phyloP scores from a whole-genome alignment of 1,284 basidiomycete genomes.

The Vanrija pseudolonga region DNA sequence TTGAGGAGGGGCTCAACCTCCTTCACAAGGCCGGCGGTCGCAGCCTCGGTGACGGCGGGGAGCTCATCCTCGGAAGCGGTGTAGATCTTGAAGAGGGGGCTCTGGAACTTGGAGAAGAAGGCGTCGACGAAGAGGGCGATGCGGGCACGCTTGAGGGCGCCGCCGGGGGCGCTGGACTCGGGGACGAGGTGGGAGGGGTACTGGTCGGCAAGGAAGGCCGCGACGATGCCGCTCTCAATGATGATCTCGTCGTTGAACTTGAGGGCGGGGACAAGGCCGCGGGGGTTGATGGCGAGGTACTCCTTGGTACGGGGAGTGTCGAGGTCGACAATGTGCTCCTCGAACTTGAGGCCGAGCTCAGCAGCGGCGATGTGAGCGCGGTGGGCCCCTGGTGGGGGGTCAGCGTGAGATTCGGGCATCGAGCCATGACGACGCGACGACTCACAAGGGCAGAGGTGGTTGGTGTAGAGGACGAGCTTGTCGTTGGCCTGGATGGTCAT shows the following conservation, averaged over 20 bases:
- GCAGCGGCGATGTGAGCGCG: conserved; percentile 10
- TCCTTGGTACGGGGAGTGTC: conserved; percentile 7
- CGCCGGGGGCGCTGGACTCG: background rate
- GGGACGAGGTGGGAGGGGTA: conserved; percentile 8
- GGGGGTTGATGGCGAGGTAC: conserved; percentile 13
- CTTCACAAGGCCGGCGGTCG: background rate
- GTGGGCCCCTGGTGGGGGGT: conserved; percentile 7
- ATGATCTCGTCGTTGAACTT: conserved; percentile 5
- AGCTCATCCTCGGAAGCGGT: background rate
- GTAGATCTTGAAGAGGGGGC: conserved; percentile 1
- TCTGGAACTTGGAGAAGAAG: conserved; percentile 7
- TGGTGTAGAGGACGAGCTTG: conserved; percentile 8
- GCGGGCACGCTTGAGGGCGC: conserved; percentile 8
- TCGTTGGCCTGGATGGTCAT: background rate
- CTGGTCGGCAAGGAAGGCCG: conserved; percentile 9
- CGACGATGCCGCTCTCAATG: conserved; percentile 9
- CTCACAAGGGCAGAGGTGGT: conserved; percentile 8
- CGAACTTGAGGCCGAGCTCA: conserved; percentile 5
- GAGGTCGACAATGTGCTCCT: conserved; percentile 12
- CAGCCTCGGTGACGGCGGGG: background rate
- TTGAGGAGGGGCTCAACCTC: conserved; percentile 9
- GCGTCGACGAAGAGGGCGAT: conserved; percentile 8
- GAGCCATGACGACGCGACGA: too few relatives aligned
- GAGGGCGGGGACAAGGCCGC: conserved; percentile 9
- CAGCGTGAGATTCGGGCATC: too few relatives aligned